These are phyloP conservation scores for Trichoderma koningii DNA, from an alignment of 2,329 filamentous ascomycete species.

Conservation along the genomic window DNA sequence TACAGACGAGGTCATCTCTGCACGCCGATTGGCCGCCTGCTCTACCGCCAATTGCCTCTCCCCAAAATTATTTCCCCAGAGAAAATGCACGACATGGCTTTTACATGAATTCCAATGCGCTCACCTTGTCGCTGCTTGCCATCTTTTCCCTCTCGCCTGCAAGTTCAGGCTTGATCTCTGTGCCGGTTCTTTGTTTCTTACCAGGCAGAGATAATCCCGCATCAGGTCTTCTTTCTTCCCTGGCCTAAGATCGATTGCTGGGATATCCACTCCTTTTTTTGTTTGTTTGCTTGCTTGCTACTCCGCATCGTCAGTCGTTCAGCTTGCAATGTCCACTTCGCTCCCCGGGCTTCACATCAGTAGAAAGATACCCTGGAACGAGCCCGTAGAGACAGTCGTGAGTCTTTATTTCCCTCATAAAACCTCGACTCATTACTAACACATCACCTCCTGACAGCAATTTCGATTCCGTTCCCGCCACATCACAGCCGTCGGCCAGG, in stretches of 20 bases:
- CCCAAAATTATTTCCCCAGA: constrained; percentile 15
- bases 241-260: constrained; percentile 5
- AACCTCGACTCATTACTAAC: background rate
- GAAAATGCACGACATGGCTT: constrained; percentile 10
- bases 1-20: constrained; percentile 19
- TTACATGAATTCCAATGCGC: constrained; percentile 13
- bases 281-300: background rate
- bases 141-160: background rate
- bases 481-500: constrained; percentile 26
- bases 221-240: background rate
- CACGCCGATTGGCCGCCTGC: constrained; percentile 12
- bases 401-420: background rate
- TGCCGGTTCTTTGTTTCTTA: background rate
- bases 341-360: constrained; percentile 23
- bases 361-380: constrained; percentile 20
- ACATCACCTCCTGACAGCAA: background rate
- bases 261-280: background rate
- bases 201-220: background rate
- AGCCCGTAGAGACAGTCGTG: constrained; percentile 23
- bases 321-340: constrained; percentile 24
- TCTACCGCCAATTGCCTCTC: constrained; percentile 25
- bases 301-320: constrained; percentile 16
- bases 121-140: background rate
- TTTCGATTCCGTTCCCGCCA: constrained; percentile 26
- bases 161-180: constrained; percentile 6